A percentile compares a stretch with the other conserved stretches of the same genome.
Evolutionary conservation across 2,329 filamentous ascomycete species (phyloP).

Genomic region (Epichloe elymi): DNA sequence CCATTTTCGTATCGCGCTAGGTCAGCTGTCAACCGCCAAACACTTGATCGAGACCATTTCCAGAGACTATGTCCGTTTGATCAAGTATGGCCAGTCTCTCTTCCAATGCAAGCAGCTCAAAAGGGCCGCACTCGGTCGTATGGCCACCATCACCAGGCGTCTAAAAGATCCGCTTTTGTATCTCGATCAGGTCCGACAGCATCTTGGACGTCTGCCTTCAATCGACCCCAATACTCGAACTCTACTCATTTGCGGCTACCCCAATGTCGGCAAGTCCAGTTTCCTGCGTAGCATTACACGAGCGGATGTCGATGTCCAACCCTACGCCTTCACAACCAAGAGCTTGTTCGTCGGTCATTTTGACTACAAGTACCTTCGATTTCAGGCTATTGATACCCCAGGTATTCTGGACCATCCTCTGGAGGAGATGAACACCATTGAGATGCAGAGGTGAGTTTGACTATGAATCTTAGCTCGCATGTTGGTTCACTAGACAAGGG

Average conservation of each 20-base stretch:
- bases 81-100: slow-evolving; percentile 87
- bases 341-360: slow-evolving; percentile 95
- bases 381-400: slow-evolving; percentile 86
- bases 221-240: slow-evolving; percentile 97
- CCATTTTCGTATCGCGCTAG: slow-evolving; percentile 92
- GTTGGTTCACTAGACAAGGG: not conserved
- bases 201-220: slow-evolving; percentile 91
- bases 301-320: slow-evolving; percentile 93
- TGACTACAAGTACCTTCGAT: slow-evolving; percentile 62
- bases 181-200: slow-evolving; percentile 82
- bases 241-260: slow-evolving; percentile 91
- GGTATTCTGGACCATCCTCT: slow-evolving; percentile 95
- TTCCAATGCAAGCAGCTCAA: slow-evolving; percentile 99
- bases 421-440: slow-evolving; percentile 99
- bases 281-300: slow-evolving; percentile 87
- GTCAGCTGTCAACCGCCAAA: slow-evolving; percentile 91
- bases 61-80: slow-evolving; percentile 84
- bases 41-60: slow-evolving; percentile 92
- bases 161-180: slow-evolving; percentile 92
- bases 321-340: slow-evolving; percentile 98
- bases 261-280: slow-evolving; percentile 94
- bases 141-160: slow-evolving; percentile 93
- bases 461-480: not conserved
- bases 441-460: slow-evolving; percentile 60
- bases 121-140: slow-evolving; percentile 90